Base-by-base conservation (phyloP, 2,329 filamentous ascomycete species). In the Beauveria sp. region DNA sequence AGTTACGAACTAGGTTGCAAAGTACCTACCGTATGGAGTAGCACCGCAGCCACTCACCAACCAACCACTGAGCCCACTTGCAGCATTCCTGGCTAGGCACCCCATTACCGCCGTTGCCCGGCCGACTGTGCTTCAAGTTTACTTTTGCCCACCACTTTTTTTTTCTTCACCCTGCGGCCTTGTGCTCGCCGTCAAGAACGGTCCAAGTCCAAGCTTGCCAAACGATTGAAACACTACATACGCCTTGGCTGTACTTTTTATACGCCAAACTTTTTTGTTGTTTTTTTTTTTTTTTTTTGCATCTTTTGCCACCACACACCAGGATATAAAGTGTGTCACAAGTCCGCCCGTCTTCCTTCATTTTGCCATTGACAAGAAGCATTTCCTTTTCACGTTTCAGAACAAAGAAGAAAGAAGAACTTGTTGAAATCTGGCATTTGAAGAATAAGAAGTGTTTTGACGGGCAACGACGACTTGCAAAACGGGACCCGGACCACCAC, bases 61-160 rank as follows among this genome's bases (percentile, higher is more conserved):
- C n/a, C 50, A 22, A 37, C 52, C 52, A 55, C 37, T 2, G 20
- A 22, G 26, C 18, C 57, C 57, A 53, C 57, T 22, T n/a, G n/a
- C 37, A 53, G 41, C 57, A 59, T 59, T 59, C 57, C 57, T 50
- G 57, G 3, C 16, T 41, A 57, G 57, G 40, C 50, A 50, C 30
- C 30, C 58, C 58, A 43, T 47, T 61, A 50, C 51, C 14, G 20
- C 30, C 41, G 58, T 61, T 61, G 58, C 58, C 58, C 9, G 40
- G 51, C 24, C 58, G 51, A 61, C 58, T 41, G 43, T 5, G 2
- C 5, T 4, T 14, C 57, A 40, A 54, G 48, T 59, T 53, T 53
- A 53, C 57, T 59, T 53, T 59, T 18, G 41, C 20, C 43, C 34
- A 57, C 34, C 55, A 24, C 37, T 47, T 59, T 59, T 51, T 51